Evolutionary conservation across 176 grass and related monocot species (phyloP).

Genomic region (Elaeis guineensis): DNA sequence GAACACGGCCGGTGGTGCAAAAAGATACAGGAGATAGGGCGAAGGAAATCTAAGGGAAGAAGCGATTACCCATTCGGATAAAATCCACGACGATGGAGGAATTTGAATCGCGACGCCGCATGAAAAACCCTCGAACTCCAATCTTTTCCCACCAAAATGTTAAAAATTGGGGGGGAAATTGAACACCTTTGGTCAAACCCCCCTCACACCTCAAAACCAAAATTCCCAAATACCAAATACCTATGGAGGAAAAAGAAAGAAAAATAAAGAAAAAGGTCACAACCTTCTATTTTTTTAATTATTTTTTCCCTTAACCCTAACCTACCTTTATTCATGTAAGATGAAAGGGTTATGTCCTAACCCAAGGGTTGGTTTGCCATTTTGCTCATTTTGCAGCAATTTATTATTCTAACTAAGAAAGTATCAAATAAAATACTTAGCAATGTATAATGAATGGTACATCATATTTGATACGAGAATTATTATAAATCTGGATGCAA

Average conservation of each 20-base stretch:
- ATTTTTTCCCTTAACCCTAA: constrained; percentile 11
- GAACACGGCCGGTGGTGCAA: neutral
- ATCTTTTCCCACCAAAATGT: constrained; percentile 7
- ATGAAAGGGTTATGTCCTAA: constrained; percentile 8
- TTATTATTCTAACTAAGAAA: neutral
- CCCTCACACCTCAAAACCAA: neutral
- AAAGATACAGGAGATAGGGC: neutral
- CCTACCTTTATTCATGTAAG: constrained; percentile 30
- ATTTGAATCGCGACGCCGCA: constrained; percentile 4
- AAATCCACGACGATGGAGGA: constrained; percentile 8
- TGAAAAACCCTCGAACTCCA: neutral
- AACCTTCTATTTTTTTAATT: constrained; percentile 2
- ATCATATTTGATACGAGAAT: no score
- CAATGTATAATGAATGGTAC: no score
- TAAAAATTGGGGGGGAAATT: constrained; percentile 12
- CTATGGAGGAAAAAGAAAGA: constrained; percentile 2
- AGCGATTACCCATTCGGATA: constrained; percentile 12
- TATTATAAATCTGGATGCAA: no score
- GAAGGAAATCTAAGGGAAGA: no score
- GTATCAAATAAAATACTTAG: no score
- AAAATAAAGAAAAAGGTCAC: constrained; percentile 8
- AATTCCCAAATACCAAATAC: constrained; percentile 23
- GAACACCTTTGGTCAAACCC: constrained; percentile 18
- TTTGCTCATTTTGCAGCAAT: constrained; percentile 5
- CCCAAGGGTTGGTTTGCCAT: constrained; percentile 34